Conservation (phyloP, 2,329 filamentous ascomycete species). For the Fusarium sp. region DNA sequence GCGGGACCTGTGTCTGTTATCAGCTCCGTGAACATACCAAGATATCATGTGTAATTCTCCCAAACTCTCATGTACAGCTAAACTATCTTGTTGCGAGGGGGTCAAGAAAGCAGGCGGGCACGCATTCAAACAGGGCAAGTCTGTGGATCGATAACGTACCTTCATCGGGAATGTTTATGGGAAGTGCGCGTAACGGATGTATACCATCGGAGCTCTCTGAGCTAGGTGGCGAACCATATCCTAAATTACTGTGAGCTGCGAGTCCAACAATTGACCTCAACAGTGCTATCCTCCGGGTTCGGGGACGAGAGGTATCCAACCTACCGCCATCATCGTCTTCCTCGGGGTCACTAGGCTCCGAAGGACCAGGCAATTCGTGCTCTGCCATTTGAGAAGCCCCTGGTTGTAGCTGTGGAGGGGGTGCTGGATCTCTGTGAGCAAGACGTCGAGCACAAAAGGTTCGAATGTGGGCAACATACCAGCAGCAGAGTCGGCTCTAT, state of each 20-base stretch:
- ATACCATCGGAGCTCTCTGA: neutral
- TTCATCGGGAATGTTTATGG: neutral
- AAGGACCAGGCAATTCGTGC: neutral
- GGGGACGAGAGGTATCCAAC: neutral
- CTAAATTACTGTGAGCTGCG: neutral
- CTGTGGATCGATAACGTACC: constrained; percentile 9
- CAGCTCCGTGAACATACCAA: neutral
- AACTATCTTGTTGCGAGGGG: neutral
- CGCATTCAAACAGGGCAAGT: neutral
- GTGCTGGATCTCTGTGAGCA: neutral
- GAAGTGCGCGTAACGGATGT: neutral
- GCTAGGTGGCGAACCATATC: neutral
- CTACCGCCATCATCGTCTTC: neutral
- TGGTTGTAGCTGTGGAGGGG: neutral
- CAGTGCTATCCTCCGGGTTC: neutral
- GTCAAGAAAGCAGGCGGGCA: neutral
- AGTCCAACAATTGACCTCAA: neutral
- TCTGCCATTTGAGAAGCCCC: neutral
- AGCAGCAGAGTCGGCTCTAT: neutral
- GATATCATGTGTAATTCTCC: neutral
- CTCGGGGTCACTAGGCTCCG: neutral
- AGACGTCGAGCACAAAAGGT: neutral
- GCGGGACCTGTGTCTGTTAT: neutral
- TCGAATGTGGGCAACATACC: neutral
- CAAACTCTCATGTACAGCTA: neutral